Base-by-base conservation (phyloP, 768 basidiomycete genomes). In the Trametopsis cervina region DNA sequence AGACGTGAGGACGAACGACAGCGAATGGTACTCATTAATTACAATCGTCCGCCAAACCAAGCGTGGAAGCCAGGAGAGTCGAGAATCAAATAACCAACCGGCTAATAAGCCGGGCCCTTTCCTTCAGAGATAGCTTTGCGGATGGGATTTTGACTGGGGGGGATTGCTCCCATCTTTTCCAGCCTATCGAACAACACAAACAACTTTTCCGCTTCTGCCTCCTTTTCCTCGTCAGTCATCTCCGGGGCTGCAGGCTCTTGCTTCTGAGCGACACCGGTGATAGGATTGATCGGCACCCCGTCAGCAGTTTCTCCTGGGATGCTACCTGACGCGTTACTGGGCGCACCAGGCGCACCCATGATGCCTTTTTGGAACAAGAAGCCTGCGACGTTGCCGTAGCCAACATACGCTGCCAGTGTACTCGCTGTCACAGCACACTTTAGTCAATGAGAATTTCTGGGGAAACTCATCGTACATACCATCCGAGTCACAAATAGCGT, bases 211-310 rank as follows among this genome's bases (percentile, higher is more conserved):
- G 93, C 86, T 68, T 99, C 96, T 9, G 68, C 69, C 61, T 96
- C 91, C 64, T 95, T 96, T 73, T 99, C 95, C 61, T 94, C 93
- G 24, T 94, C 85, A 0, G 91, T 85, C 93, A 99, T 95, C 42
- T 79, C 63, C 15, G 71, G 57, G 33, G 27, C 42, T 40, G 67
- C 69, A 2, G 66, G 63, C 46, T 67, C 65, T 27, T 57, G 58
- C 42, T 45, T 49, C 46, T 74, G 67, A 4, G 72, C 75, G 11
- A 81, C 80, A n/a, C 91, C 92, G 1, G 93, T 95, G 60, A 90
- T 93, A 1, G 89, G 90, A 61, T 91, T 86, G 62, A 89, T 85
- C 4, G 72, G 65, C 22, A 70, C 65, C 15, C 72, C 73, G 6
- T 59, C 43, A 7, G 69, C 17, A 1, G 69, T 64, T n/a, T 49